Evolutionary conservation across 1,284 basidiomycete species (phyloP), one percentile per base, ranked within the genome.

Genomic region (Microbotryomycetes sp.): DNA sequence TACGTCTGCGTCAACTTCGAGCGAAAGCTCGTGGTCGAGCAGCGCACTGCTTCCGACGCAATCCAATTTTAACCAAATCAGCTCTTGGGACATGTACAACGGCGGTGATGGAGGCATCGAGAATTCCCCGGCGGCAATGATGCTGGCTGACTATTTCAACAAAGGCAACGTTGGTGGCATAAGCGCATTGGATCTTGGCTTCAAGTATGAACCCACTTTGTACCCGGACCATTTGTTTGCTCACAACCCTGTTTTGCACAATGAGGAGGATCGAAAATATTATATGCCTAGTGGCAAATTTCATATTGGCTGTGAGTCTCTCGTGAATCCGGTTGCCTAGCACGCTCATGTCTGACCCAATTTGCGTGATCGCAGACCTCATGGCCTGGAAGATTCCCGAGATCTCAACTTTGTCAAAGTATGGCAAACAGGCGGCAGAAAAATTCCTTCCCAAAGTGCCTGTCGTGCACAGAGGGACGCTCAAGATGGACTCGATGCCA

Each of bases 121-220:
- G 45, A 50, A 59, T 31, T 49, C 52, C 9, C 62, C 62, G 2
- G 67, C 60, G 2, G 67, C 67, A 16, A 23, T 49, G 12, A 58
- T 56, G 12, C 57, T 69, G 15, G 60, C 62, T 3, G 49, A 53
- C 26, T 69, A 69, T 53, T 69, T 69, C 56, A 69, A 69, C 49
- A 52, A 56, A 16, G 67, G 67, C n/a, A 65, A 65, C 9, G 67
- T 69, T 5, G 60, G 67, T 3, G 67, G 67, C 1, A 69, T 69
- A 15, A 57, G 62, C 6, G 67, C 67, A 36, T 59, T 69, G 45
- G 67, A 69, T 29, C 54, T 69, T 2, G 67, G 67, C 9, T 69
- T 69, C 61, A 42, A 58, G n/a, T 48, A 28, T 23, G 60, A 60
- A 32, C 67, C 67, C 28, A 29, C 19, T 15, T 6, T 69, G 12